Evolutionary conservation across 352 stramenopile species (phyloP), one percentile per base, ranked within the genome.

Genomic region (Phytophthora colocasiae): DNA sequence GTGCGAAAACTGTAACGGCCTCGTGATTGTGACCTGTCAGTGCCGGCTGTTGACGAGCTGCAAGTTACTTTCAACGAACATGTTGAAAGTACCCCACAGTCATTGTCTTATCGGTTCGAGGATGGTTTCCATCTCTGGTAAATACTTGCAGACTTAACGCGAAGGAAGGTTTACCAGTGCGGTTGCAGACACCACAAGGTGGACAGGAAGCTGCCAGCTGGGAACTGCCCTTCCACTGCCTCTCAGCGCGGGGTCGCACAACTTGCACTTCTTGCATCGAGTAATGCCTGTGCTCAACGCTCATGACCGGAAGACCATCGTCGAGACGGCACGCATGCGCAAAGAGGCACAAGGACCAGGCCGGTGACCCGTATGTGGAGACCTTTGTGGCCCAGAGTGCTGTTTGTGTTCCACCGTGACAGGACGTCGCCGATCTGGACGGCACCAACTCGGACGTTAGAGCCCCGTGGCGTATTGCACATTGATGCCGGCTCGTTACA

Each of bases 121-220:
- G 38, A 43, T 66, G 6, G 32, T 22, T 36, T n/a, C 11, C 31
- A 63, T 17, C 1, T 12, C 7, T 19, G 40, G 31, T 47, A 48
- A 49, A 54, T 48, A 56, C 32, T 63, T 34, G 36, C 32, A 36
- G 15, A 29, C 46, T 58, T 36, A 50, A 57, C 49, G 29, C 36
- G 24, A 48, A 51, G 31, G 41, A 39, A 52, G 38, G 24, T 41
- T 51, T 66, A 19, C 24, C 40, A 50, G 52, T 19, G 26, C 43
- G 34, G 14, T 26, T 29, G 43, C 50, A 14, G 22, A 6, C 19
- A 38, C 22, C 54, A 52, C 36, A 48, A 58, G 54, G 48, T 40
- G 61, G 53, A 45, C 44, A 67, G 34, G 50, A 67, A 66, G 61
- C 50, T 34, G 45, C 56, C 67, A 72, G 67, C 55, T 75, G 67